phyloP scores from a whole-genome alignment of 2,329 filamentous ascomycete species.

The Alternaria postmessia region DNA sequence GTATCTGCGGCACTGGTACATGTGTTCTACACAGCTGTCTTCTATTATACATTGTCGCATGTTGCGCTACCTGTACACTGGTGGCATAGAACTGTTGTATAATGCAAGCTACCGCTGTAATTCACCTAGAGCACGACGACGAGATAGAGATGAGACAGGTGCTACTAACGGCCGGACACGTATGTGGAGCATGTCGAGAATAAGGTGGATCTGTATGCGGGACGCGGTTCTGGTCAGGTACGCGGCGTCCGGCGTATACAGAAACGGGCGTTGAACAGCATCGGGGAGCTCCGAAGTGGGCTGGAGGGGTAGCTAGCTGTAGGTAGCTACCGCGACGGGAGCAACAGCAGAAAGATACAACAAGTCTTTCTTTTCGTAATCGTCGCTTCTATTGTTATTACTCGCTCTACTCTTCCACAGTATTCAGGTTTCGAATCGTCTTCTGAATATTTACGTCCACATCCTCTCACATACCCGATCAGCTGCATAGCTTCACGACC shows the following conservation, averaged over 20 bases:
- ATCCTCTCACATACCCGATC: neutral
- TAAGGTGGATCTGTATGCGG: neutral
- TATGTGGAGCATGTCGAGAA: neutral
- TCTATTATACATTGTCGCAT: neutral
- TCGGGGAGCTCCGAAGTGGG: conserved; percentile 11
- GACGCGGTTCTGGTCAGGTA: neutral
- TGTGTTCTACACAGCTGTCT: neutral
- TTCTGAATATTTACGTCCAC: neutral
- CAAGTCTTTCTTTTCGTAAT: neutral
- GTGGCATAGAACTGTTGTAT: neutral
- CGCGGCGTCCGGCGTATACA: conserved; percentile 6
- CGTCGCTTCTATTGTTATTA: neutral
- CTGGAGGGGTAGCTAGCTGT: conserved; percentile 13
- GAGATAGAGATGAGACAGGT: neutral
- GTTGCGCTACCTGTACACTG: neutral
- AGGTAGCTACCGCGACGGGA: conserved; percentile 3
- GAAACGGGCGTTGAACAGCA: neutral
- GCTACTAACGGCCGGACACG: neutral
- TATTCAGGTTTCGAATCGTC: neutral
- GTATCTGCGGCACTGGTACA: neutral
- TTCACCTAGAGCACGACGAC: neutral
- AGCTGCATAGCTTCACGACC: neutral
- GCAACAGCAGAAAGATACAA: neutral
- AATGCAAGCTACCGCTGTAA: conserved; percentile 2
- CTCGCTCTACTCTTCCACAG: neutral